Percentiles rank a stretch among this genome's conserved stretches.
Conservation (phyloP, 73 alveolate genomes). For the Paramecium sexaurelia region DNA sequence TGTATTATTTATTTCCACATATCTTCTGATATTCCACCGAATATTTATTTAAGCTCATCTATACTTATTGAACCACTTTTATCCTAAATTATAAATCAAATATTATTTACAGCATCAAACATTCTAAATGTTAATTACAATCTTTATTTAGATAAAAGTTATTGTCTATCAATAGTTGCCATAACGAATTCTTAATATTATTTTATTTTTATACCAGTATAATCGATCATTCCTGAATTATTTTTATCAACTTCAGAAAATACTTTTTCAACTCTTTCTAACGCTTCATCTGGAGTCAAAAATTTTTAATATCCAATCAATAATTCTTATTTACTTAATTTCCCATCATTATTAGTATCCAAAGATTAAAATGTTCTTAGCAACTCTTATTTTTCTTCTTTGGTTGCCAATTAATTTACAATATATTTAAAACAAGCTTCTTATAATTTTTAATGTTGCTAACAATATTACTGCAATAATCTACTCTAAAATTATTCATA, state of each 20-base stretch:
- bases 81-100: neutral
- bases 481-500: slow-evolving; percentile 73
- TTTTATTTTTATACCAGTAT: slow-evolving; percentile 45
- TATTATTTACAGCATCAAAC: slow-evolving; percentile 59
- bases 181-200: slow-evolving; percentile 56
- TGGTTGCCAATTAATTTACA: slow-evolving; percentile 70
- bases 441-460: slow-evolving; percentile 72
- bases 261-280: slow-evolving; percentile 62
- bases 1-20: slow-evolving; percentile 76
- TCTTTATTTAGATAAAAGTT: slow-evolving; percentile 49
- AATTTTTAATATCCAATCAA: slow-evolving; percentile 66
- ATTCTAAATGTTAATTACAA: slow-evolving; percentile 63
- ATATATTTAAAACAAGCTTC: slow-evolving; percentile 76
- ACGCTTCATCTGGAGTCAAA: slow-evolving; percentile 34
- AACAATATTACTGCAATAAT: neutral
- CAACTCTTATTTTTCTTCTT: slow-evolving; percentile 75
- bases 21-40: slow-evolving; percentile 67
- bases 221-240: slow-evolving; percentile 69
- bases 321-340: slow-evolving; percentile 73
- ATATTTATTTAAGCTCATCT: slow-evolving; percentile 69
- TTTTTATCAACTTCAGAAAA: slow-evolving; percentile 59
- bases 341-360: slow-evolving; percentile 79
- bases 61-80: slow-evolving; percentile 74
- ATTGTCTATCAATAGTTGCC: slow-evolving; percentile 41
- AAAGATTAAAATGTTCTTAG: slow-evolving; percentile 71